Conservation (phyloP, 768 basidiomycete genomes). For the Lepiota brunneoincarnata region DNA sequence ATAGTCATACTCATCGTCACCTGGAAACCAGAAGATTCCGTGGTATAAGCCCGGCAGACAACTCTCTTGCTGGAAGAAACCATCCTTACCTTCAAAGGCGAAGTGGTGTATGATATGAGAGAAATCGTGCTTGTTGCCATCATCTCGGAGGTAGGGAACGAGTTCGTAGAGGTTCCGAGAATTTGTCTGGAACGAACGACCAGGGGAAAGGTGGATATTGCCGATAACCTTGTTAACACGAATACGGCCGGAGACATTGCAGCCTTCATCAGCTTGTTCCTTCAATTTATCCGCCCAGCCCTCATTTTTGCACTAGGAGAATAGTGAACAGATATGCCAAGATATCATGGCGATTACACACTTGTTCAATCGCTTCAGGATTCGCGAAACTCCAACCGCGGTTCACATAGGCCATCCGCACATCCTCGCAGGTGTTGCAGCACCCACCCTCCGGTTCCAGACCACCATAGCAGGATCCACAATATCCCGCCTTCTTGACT, state of each 20-base stretch:
- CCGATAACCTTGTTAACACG: conserved; percentile 97
- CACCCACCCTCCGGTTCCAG: conserved; percentile 73
- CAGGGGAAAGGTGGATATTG: conserved; percentile 93
- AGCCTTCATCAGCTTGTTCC: conserved; percentile 92
- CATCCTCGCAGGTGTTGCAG: conserved; percentile 96
- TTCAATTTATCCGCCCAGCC: conserved; percentile 94
- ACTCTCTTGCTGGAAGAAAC: neutral
- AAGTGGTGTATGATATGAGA: conserved; percentile 83
- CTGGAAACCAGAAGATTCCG: conserved; percentile 23
- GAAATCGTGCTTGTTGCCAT: conserved; percentile 89
- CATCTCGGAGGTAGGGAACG: conserved; percentile 91
- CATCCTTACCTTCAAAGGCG: conserved; percentile 58
- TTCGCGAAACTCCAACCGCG: conserved; percentile 95
- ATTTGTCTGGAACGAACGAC: conserved; percentile 90
- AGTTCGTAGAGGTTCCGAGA: conserved; percentile 80
- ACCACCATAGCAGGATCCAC: conserved; percentile 97
- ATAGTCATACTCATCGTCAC: conserved; percentile 78
- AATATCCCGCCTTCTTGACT: conserved; percentile 62
- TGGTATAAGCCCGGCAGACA: neutral
- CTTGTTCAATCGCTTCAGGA: conserved; percentile 92
- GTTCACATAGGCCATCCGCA: conserved; percentile 84
- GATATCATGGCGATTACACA: conserved; percentile 20
- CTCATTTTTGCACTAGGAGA: conserved; percentile 78
- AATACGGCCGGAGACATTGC: conserved; percentile 87
- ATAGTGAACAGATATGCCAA: neutral